Base-by-base conservation (phyloP, 2,329 filamentous ascomycete genomes). In the Aspergillus sp. region DNA sequence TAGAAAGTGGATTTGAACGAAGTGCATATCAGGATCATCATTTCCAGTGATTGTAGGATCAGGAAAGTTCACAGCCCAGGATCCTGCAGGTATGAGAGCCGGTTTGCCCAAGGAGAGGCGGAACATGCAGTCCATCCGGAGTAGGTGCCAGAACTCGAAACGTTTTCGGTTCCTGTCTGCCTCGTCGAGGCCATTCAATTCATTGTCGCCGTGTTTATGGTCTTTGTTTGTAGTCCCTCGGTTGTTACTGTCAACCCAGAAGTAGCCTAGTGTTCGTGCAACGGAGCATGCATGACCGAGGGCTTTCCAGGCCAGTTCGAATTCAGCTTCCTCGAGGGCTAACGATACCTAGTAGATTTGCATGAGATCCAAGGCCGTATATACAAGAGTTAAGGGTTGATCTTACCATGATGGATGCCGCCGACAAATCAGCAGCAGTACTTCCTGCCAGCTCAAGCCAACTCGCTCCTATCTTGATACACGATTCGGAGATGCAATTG, bases 101-200 rank as follows among this genome's bases (percentile, higher is more conserved):
- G 59, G 61, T 34, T 61, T 64, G 3, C 61, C 61, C 15, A 65
- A 64, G 1, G 57, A 62, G 12, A 62, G 22, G 1, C 63, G 60
- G 15, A 65, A 65, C 6, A 64, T 44, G 49, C 58, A 64, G 41
- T 65, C 63, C 6, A 43, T 56, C 1, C 62, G 62, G 8, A 65
- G 41, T 3, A 65, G 44, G 20, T 65, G 62, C 63, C 63, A 65
- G 43, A 65, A 65, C 32, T 65, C 63, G 48, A 65, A 64, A 12
- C 63, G 60, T 36, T 61, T 60, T 13, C 60, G 58, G 48, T 65
- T 65, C 11, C 51, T 52, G 1, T 62, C 58, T 3, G 58, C 36
- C 32, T 57, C 54, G 4, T 11, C 0, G 32, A 5, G 15, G 3
- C 0, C 1, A 11, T 30, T 3, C 8, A 30, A 30, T 3, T 9